phyloP scores from a whole-genome alignment of 306 rosid genomes.

The Malus domestica region DNA sequence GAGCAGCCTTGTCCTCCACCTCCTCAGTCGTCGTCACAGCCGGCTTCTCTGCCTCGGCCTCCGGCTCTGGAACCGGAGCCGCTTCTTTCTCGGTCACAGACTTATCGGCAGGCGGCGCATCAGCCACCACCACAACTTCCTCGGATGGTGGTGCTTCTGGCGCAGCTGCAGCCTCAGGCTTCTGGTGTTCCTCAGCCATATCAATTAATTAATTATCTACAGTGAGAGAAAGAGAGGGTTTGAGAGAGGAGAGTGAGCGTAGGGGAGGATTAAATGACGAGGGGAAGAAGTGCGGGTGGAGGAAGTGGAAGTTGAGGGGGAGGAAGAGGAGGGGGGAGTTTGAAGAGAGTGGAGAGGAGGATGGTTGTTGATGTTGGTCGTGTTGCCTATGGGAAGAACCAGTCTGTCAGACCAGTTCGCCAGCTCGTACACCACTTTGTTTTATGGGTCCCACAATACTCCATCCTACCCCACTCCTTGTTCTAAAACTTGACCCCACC shows the following conservation, averaged over 20 bases:
- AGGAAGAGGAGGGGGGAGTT: background rate
- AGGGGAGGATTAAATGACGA: background rate
- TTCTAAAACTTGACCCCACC: too few relatives aligned
- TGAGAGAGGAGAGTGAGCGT: background rate
- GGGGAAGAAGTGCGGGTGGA: background rate
- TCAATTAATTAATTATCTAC: background rate
- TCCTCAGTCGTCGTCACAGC: constrained; percentile 12
- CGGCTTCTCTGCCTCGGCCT: constrained; percentile 7
- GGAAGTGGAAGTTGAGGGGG: background rate
- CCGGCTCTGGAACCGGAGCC: constrained; percentile 10
- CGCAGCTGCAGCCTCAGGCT: constrained; percentile 32
- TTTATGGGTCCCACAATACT: constrained; percentile 2
- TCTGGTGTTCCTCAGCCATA: constrained; percentile 72
- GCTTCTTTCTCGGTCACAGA: constrained; percentile 5
- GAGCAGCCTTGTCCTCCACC: constrained; percentile 4
- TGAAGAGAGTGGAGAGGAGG: background rate
- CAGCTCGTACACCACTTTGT: constrained; percentile 41
- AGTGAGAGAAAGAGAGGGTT: background rate
- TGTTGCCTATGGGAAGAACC: constrained; percentile 28
- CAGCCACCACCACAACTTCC: constrained; percentile 27
- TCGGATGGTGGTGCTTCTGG: constrained; percentile 17
- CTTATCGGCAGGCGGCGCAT: constrained; percentile 18
- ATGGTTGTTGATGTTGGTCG: background rate
- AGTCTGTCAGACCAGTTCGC: constrained; percentile 47
- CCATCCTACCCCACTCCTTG: background rate